phyloP scores from a whole-genome alignment of 2,329 filamentous ascomycete species.

The Magnaporthiopsis rhizophila region DNA sequence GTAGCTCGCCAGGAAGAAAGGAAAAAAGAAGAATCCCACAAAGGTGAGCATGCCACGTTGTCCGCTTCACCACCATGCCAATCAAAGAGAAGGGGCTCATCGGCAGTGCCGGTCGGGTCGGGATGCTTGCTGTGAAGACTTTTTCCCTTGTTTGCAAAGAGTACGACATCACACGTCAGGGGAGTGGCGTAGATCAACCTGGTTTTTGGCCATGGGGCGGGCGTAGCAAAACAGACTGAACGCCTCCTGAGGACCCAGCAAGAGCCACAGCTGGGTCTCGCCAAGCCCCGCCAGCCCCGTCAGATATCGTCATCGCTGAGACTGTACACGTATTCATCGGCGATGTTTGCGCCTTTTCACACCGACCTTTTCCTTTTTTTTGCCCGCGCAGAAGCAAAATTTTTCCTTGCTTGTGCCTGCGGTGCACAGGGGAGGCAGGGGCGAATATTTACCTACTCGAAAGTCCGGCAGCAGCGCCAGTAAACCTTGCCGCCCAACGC shows the following conservation, averaged over 20 bases:
- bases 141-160: not conserved
- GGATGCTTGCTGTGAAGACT: not conserved
- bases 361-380: not conserved
- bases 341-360: not conserved
- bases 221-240: not conserved
- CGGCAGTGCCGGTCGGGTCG: no score
- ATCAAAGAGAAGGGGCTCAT: no score
- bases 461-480: no score
- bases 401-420: not conserved
- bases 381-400: not conserved
- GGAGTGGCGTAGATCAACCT: not conserved
- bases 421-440: not conserved
- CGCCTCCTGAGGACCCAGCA: not conserved
- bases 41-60: not conserved
- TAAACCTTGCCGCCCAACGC: not conserved
- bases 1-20: not conserved
- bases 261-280: not conserved
- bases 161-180: not conserved
- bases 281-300: not conserved
- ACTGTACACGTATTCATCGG: not conserved
- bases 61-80: no score
- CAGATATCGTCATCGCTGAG: not conserved
- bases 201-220: not conserved
- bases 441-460: not conserved
- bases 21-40: not conserved